Conservation (phyloP, 2,329 filamentous ascomycete species). For the Magnaporthiopsis incrustans region DNA sequence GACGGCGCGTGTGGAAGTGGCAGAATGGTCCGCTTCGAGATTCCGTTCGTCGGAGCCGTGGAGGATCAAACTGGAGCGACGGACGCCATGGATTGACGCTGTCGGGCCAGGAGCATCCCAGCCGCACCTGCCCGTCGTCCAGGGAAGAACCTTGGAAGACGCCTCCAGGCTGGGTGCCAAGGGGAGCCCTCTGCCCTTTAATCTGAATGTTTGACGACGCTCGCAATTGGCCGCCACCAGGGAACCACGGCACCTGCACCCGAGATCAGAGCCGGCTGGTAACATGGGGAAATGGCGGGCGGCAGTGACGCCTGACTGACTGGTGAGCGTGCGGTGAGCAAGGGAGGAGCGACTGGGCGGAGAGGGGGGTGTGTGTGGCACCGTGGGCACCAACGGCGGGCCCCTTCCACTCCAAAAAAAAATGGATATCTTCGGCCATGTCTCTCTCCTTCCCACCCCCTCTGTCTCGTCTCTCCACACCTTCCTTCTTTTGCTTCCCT, state of each 20-base stretch:
- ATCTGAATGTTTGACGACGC: not conserved
- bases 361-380: not conserved
- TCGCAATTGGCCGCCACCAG: not conserved
- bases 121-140: no score
- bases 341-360: not conserved
- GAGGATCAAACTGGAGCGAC: not conserved
- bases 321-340: not conserved
- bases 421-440: not conserved
- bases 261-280: not conserved
- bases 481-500: not conserved
- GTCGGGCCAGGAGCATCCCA: no score
- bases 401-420: not conserved
- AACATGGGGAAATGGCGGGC: not conserved
- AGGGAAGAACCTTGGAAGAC: not conserved
- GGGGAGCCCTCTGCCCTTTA: not conserved
- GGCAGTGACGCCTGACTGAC: not conserved
- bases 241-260: not conserved
- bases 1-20: no score
- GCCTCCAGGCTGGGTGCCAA: not conserved
- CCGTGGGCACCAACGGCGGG: no score
- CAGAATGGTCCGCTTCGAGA: no score
- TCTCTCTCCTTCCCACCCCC: not conserved
- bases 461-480: not conserved
- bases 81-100: not conserved
- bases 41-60: not conserved